phyloP scores from a whole-genome alignment of 2,329 filamentous ascomycete species.

The Metarhizium guizhouense region DNA sequence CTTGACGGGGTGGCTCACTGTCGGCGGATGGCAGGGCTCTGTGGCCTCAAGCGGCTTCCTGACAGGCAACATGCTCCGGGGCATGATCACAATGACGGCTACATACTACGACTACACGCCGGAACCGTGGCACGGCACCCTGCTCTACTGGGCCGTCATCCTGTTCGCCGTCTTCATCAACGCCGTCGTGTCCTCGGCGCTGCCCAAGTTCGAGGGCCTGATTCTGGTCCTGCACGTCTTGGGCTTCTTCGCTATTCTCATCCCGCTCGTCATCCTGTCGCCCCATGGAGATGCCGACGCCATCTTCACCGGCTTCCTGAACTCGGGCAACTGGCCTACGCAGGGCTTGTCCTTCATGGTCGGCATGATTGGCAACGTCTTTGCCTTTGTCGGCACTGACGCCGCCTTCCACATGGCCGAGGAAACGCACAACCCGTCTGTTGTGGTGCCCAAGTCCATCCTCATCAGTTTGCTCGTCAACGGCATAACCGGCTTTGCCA shows the following conservation, averaged over 20 bases:
- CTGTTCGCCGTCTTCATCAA: slow-evolving; percentile 40
- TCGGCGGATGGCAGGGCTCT: slow-evolving; percentile 36
- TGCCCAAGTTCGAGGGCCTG: slow-evolving; percentile 41
- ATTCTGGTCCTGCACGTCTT: slow-evolving; percentile 39
- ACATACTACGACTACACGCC: slow-evolving; percentile 8
- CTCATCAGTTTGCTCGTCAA: slow-evolving; percentile 40
- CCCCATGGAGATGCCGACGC: slow-evolving; percentile 21
- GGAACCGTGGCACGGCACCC: slow-evolving; percentile 37
- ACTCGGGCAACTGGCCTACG: slow-evolving; percentile 33
- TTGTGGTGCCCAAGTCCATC: slow-evolving; percentile 41
- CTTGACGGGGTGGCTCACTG: slow-evolving; percentile 36
- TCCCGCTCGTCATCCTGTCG: slow-evolving; percentile 21
- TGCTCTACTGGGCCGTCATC: slow-evolving; percentile 39
- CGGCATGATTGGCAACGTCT: slow-evolving; percentile 32
- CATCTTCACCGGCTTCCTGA: slow-evolving; percentile 36
- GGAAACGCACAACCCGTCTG: slow-evolving; percentile 37
- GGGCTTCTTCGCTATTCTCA: slow-evolving; percentile 23
- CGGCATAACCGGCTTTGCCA: slow-evolving; percentile 42
- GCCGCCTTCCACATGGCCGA: slow-evolving; percentile 26
- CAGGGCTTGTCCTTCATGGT: slow-evolving; percentile 36
- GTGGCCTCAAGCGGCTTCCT: slow-evolving; percentile 29
- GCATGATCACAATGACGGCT: slow-evolving; percentile 20
- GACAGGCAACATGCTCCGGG: slow-evolving; percentile 38
- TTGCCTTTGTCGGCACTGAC: slow-evolving; percentile 20
- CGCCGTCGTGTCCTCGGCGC: slow-evolving; percentile 31